Evolutionary conservation across 441 rosid species (phyloP), one percentile per base, ranked within the genome.

Genomic region (Raphanus hybrid): DNA sequence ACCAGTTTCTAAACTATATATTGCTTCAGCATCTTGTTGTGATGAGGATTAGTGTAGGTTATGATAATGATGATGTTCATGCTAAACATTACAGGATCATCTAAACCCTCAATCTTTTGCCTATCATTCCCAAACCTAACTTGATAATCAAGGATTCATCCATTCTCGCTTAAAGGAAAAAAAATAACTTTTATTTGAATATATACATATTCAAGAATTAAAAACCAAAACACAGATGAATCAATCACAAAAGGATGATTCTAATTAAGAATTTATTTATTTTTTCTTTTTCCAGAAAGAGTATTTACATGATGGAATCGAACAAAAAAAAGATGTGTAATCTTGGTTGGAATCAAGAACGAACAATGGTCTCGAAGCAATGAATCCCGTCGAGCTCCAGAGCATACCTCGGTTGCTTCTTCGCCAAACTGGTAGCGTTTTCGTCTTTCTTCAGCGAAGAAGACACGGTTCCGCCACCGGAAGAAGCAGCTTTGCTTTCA

Each of bases 361-460:
- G 75, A 66, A 80, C 79, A 18, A 80, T 70, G 65, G 82, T 80
- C 76, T 75, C 82, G 43, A 80, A 80, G 73, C 82, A 80, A 52
- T 80, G 27, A 23, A 80, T 43, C 1, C 82, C 82, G 35, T 80
- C 82, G 14, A 80, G 76, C 66, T 80, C 82, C 2, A 59, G 45
- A 66, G 82, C 80, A 66, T 16, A 75, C 64, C 82, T 65, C 4
- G 82, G 80, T 6, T 60, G 65, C 41, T 70, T 80, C 5, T 34
- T 16, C 5, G 16, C 57, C 37, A 58, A 34, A 11, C 35, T 48
- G 3, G 75, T 14, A 74, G 65, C 32, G 15, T 68, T 55, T 41
- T 69, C 78, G 50, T 62, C 82, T 20, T 62, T 74, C 72, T 69
- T 79, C 35, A 58, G 34, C 1, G 59, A 3, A 9, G 69, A 34